phyloP scores from a whole-genome alignment of 331 rosid genomes.

The Acacia pycnantha region DNA sequence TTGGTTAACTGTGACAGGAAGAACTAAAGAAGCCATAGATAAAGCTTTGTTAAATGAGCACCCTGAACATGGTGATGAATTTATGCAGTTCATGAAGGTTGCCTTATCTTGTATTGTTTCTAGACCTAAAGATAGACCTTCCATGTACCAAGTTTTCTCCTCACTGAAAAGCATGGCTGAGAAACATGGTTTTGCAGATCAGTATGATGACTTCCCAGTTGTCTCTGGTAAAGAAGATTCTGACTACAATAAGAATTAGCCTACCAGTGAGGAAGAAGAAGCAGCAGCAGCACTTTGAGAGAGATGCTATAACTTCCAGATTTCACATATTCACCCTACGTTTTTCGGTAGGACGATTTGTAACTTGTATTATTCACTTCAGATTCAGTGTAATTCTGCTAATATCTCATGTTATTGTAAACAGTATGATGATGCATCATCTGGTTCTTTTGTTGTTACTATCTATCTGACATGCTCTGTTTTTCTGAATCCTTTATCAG shows the following conservation, averaged over 20 bases:
- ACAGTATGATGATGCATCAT: background rate
- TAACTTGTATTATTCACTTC: conserved; percentile 16
- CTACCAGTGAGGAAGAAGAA: background rate
- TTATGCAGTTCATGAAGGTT: conserved; percentile 48
- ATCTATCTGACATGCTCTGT: background rate
- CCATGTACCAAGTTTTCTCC: conserved; percentile 54
- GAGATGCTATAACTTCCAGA: conserved; percentile 14
- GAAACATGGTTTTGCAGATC: conserved; percentile 49
- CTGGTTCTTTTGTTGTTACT: conserved; percentile 1
- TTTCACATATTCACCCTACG: conserved; percentile 6
- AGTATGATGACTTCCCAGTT: conserved; percentile 45
- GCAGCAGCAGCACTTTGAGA: background rate
- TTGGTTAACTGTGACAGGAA: conserved; percentile 37
- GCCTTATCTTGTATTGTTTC: conserved; percentile 51
- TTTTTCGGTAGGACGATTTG: background rate
- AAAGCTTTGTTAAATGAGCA: conserved; percentile 46
- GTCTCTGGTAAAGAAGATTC: conserved; percentile 37
- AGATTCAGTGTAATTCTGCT: conserved; percentile 21
- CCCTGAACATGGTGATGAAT: conserved; percentile 49
- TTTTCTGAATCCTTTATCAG: background rate
- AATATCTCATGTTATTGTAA: background rate
- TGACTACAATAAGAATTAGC: conserved; percentile 21
- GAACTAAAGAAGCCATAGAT: conserved; percentile 45
- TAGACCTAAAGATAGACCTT: conserved; percentile 61
- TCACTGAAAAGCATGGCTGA: conserved; percentile 50